Base-by-base conservation (phyloP, 1,284 basidiomycete species). In the Amylostereum areolatum region DNA sequence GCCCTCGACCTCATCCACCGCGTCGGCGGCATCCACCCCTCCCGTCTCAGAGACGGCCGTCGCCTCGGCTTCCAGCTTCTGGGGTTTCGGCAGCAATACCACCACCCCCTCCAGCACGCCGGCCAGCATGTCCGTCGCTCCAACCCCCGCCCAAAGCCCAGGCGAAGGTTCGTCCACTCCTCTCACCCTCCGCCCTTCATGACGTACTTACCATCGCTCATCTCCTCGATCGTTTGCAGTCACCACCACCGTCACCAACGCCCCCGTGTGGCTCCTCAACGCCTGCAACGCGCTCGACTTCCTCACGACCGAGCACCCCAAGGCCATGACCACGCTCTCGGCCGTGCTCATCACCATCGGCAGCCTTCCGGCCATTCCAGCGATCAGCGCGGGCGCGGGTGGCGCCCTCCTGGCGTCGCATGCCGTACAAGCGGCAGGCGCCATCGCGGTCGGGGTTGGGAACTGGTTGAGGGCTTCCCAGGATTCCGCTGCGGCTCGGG, bases 271-370 rank as follows among this genome's bases (percentile, higher is more conserved):
- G 85, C 73, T 89, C 28, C 60, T 89, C 48, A 86, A 87, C 57
- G 86, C 85, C 3, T 82, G 80, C 57, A 77, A 72, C 44, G 86
- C 85, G 10, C 74, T 89, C 54, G 85, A 87, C 49, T 85, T 77
- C 66, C 75, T 89, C 48, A 79, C 79, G 6, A 74, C 70, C 51
- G 85, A 89, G 57, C 84, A 89, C 57, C 86, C 85, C 3, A 83
- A 82, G 60, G 76, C 77, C 29, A 87, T 89, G 83, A 80, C 76
- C 52, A 77, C 85, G 35, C 62, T 89, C 47, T 83, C 83, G 51
- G 85, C 85, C 5, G 78, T 89, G 50, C 75, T 89, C 54, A 84
- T 89, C 61, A 86, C 85, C 5, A 81, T 82, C 40, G 85, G 86
- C 36, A 80, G 81, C 33, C 72, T 89, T 37, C 85, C 85, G 1